Percentiles rank a stretch among this genome's conserved stretches.
These are phyloP conservation scores for Nyssa sinensis DNA, from an alignment of 148 eudicot genomes.

Conservation along the genomic window DNA sequence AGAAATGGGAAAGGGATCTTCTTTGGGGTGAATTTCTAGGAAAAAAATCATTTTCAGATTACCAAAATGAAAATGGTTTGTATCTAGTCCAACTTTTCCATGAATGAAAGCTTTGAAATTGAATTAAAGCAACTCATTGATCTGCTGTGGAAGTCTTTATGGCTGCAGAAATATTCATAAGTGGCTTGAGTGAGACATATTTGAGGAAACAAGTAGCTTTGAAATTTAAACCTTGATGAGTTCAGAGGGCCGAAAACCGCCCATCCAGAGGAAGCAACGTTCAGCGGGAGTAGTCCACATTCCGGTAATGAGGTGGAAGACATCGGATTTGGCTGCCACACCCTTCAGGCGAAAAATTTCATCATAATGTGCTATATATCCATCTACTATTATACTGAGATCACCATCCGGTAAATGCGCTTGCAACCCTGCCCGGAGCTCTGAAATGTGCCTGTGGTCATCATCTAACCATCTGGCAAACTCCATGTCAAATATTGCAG, in stretches of 20 bases:
- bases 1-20: not conserved
- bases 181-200: not conserved
- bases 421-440: conserved; percentile 76
- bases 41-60: not conserved
- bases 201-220: not conserved
- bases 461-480: conserved; percentile 96
- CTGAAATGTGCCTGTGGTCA: conserved; percentile 80
- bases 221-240: conserved; percentile 71
- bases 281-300: conserved; percentile 98
- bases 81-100: not conserved
- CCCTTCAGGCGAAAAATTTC: conserved; percentile 76
- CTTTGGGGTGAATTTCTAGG: not conserved
- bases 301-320: conserved; percentile 85
- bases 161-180: not conserved
- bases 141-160: not conserved
- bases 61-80: not conserved
- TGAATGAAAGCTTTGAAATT: not conserved
- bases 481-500: conserved; percentile 93
- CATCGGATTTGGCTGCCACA: conserved; percentile 78
- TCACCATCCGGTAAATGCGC: conserved; percentile 82
- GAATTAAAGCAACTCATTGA: not conserved
- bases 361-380: conserved; percentile 78
- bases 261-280: conserved; percentile 99
- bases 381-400: conserved; percentile 68
- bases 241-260: conserved; percentile 93